Conservation (phyloP, 352 stramenopile species). For the Pythium graminicola region DNA sequence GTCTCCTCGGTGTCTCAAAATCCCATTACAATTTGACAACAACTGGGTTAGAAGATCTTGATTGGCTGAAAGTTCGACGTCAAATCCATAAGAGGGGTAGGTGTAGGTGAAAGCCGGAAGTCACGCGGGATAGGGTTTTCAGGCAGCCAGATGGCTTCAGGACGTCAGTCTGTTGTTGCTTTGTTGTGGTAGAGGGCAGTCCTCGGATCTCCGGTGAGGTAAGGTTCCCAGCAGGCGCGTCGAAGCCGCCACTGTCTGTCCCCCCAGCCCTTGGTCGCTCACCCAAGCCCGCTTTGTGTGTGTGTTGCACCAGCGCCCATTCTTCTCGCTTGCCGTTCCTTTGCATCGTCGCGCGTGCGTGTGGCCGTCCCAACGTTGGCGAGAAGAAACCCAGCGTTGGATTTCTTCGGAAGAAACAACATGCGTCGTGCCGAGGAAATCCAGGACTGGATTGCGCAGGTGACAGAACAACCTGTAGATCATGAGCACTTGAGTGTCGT, state of each 20-base stretch:
- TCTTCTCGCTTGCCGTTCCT: constrained; percentile 8
- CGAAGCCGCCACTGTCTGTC: constrained; percentile 5
- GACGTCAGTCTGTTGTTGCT: constrained; percentile 1
- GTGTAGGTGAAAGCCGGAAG: constrained; percentile 11
- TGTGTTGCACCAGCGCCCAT: too few species aligned
- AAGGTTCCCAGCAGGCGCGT: constrained; percentile 16
- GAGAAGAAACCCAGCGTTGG: not conserved
- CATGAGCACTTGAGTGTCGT: constrained; percentile 74
- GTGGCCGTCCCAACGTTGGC: not conserved
- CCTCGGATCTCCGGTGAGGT: not conserved
- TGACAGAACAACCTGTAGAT: constrained; percentile 62
- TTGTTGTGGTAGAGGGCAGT: constrained; percentile 2
- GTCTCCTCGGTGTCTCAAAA: constrained; percentile 7
- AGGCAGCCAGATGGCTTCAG: constrained; percentile 12
- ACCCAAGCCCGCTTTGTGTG: not conserved
- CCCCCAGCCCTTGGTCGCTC: not conserved
- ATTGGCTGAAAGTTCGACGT: constrained; percentile 8
- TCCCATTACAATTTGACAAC: constrained; percentile 14
- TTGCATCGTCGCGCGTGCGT: not conserved
- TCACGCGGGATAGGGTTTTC: constrained; percentile 7
- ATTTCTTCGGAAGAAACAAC: not conserved
- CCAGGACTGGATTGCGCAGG: constrained; percentile 78
- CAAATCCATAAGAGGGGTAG: constrained; percentile 8
- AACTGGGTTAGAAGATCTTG: not conserved
- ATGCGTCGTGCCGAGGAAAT: constrained; percentile 77